Conservation (phyloP, 2,329 filamentous ascomycete species). For the Harringtonia lauricola region DNA sequence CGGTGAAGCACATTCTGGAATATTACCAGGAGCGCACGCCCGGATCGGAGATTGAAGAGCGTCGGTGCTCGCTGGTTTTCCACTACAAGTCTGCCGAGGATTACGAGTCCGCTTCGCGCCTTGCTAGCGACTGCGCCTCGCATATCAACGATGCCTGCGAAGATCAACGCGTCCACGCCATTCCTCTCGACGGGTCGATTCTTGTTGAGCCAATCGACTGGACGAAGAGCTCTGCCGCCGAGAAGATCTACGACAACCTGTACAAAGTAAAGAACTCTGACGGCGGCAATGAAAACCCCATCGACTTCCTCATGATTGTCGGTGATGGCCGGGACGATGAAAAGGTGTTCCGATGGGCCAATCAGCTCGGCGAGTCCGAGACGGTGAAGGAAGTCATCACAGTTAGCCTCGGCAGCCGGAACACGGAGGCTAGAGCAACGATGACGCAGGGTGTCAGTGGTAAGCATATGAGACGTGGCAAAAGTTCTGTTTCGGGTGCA, state of each 20-base stretch:
- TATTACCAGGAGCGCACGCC: conserved; percentile 89
- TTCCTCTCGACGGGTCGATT: conserved; percentile 69
- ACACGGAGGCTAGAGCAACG: conserved; percentile 77
- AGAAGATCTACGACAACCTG: conserved; percentile 56
- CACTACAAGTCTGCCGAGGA: conserved; percentile 80
- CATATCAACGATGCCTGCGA: conserved; percentile 94
- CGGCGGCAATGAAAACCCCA: conserved; percentile 25
- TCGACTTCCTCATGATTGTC: conserved; percentile 82
- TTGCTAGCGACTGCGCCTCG: conserved; percentile 81
- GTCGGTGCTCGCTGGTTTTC: conserved; percentile 85
- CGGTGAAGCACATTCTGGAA: conserved; percentile 69
- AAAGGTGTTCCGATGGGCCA: conserved; percentile 89
- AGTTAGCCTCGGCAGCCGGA: conserved; percentile 76
- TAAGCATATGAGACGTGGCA: conserved; percentile 27
- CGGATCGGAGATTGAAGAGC: conserved; percentile 77
- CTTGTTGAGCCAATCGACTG: conserved; percentile 77
- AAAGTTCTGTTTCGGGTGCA: background rate
- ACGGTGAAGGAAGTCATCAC: conserved; percentile 63
- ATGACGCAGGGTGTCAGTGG: conserved; percentile 87
- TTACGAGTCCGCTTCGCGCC: conserved; percentile 59
- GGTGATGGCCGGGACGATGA: conserved; percentile 92
- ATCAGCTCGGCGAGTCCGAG: conserved; percentile 52
- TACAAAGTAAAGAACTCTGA: conserved; percentile 26
- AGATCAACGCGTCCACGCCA: conserved; percentile 70
- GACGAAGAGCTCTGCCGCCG: conserved; percentile 77